These are phyloP conservation scores for Eutrema yunnanense DNA, from an alignment of 345 rosid species.

Conservation along the genomic window DNA sequence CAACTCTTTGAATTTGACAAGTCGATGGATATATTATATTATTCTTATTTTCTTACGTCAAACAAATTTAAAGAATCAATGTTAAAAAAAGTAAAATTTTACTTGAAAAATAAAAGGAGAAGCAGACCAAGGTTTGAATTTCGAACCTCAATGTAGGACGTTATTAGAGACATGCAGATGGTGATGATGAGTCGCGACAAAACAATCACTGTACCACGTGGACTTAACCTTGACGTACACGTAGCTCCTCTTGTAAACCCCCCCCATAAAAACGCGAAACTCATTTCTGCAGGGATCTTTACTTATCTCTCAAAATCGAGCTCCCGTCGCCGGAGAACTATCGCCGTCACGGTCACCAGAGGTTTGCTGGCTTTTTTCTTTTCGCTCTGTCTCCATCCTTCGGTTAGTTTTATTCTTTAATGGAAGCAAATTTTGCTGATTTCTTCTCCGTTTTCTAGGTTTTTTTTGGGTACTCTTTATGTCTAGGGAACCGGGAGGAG, in stretches of 20 bases:
- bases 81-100: too few relatives aligned
- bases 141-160: neutral
- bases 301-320: neutral
- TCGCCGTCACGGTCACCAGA: slow-evolving; percentile 10
- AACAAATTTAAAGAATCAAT: too few relatives aligned
- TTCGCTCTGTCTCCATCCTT: neutral
- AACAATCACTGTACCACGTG: slow-evolving; percentile 7
- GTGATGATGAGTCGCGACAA: neutral
- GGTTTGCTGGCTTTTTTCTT: neutral
- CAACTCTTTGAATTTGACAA: too few relatives aligned
- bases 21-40: too few relatives aligned
- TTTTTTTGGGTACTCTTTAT: slow-evolving; percentile 25
- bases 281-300: neutral
- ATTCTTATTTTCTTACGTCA: too few relatives aligned
- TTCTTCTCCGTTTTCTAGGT: slow-evolving; percentile 3
- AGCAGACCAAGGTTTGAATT: neutral
- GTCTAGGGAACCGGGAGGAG: slow-evolving; percentile 30
- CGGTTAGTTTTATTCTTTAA: neutral
- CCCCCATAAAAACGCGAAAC: neutral
- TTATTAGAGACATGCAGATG: neutral
- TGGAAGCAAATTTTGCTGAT: neutral
- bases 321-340: slow-evolving; percentile 3
- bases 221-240: neutral
- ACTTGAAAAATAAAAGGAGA: neutral
- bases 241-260: neutral